Conservation (phyloP, 1,139 yeast species). For the Zygoascus sp. region DNA sequence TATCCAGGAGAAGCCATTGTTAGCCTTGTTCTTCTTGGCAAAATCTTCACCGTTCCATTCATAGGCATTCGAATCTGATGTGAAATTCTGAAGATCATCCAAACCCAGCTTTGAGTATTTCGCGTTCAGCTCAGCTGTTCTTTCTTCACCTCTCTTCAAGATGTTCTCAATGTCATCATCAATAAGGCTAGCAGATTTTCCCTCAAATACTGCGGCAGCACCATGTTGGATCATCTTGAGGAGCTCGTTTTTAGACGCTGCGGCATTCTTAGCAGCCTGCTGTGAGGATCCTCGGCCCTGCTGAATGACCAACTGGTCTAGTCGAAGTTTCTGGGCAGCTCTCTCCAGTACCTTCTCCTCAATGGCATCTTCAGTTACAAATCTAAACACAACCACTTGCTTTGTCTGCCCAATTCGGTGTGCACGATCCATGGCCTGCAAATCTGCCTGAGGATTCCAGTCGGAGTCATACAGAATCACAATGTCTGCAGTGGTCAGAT, state of each 20-base stretch:
- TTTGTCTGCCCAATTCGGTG: slow-evolving; percentile 97
- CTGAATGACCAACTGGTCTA: slow-evolving; percentile 94
- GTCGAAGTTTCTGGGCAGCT: slow-evolving; percentile 88
- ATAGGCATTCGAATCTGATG: slow-evolving; percentile 79
- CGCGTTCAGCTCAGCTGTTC: slow-evolving; percentile 70
- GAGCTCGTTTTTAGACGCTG: slow-evolving; percentile 72
- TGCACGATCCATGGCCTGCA: slow-evolving; percentile 98
- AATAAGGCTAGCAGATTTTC: slow-evolving; percentile 34
- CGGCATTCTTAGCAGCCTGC: slow-evolving; percentile 31
- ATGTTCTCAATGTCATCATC: slow-evolving; percentile 78
- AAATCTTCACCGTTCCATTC: slow-evolving; percentile 98
- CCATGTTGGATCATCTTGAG: slow-evolving; percentile 97
- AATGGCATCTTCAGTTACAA: slow-evolving; percentile 92
- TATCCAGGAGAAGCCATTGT: slow-evolving; percentile 59
- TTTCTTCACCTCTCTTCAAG: slow-evolving; percentile 70
- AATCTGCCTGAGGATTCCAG: slow-evolving; percentile 98
- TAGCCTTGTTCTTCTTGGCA: slow-evolving; percentile 51
- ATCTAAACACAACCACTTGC: slow-evolving; percentile 87
- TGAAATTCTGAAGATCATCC: slow-evolving; percentile 87
- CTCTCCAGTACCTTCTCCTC: slow-evolving; percentile 95
- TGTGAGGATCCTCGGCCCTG: slow-evolving; percentile 64
- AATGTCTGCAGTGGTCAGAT: slow-evolving; percentile 85
- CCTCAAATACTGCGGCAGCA: slow-evolving; percentile 72
- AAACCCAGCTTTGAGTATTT: slow-evolving; percentile 81
- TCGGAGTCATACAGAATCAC: slow-evolving; percentile 91